Percentiles rank a stretch among this genome's conserved stretches.
Conservation (phyloP, 345 rosid genomes). For the Dipteronia sinensis region DNA sequence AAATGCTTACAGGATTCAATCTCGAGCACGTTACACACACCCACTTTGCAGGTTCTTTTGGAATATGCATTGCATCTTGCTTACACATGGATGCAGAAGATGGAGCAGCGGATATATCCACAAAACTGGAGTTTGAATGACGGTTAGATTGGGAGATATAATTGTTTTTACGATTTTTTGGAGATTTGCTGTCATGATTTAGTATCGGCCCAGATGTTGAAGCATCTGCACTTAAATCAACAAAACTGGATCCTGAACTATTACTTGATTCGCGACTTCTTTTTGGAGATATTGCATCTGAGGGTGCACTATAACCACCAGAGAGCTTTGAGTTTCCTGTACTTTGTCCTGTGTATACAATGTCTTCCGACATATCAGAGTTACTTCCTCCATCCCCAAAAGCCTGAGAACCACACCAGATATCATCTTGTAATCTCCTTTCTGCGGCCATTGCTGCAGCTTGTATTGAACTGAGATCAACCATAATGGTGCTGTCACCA, state of each 20-base stretch:
- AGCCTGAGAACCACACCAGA: conserved; percentile 80
- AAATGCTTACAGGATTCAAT: conserved; percentile 71
- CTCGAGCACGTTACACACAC: conserved; percentile 74
- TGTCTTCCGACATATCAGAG: conserved; percentile 32
- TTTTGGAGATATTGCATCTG: conserved; percentile 37
- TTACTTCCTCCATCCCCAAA: too few species aligned
- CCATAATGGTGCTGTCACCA: conserved; percentile 75
- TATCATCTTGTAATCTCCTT: conserved; percentile 82
- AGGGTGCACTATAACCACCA: conserved; percentile 21
- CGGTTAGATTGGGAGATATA: conserved; percentile 18
- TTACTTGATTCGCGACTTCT: conserved; percentile 40
- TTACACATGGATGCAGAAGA: conserved; percentile 26
- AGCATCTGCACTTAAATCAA: conserved; percentile 38
- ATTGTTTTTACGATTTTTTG: too few species aligned
- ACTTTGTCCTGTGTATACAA: conserved; percentile 19
- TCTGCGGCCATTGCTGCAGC: conserved; percentile 99
- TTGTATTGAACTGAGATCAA: conserved; percentile 77
- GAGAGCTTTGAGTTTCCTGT: conserved; percentile 23
- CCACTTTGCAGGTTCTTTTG: conserved; percentile 56
- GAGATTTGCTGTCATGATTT: too few species aligned
- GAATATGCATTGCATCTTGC: conserved; percentile 24
- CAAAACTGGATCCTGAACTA: conserved; percentile 29
- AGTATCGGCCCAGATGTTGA: not conserved
- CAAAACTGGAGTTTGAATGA: conserved; percentile 14
- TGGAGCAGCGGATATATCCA: conserved; percentile 23